Evolutionary conservation across 2,329 filamentous ascomycete species (phyloP).

Genomic region (Calycina herbarum): DNA sequence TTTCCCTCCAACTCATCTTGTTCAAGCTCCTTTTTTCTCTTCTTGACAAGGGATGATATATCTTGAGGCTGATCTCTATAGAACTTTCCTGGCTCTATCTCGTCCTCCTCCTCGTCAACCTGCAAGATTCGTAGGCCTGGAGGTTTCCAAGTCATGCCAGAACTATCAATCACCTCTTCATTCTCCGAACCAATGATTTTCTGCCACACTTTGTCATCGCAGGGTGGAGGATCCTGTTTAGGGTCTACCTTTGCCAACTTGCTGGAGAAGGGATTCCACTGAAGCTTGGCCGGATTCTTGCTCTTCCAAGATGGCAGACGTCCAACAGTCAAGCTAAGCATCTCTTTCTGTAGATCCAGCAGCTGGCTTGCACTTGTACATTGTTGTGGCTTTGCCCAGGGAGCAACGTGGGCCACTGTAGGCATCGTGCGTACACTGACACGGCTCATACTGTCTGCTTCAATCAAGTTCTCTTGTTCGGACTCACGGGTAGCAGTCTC

Average conservation of each 20-base stretch:
- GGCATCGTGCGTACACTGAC: conserved; percentile 50
- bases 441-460: conserved; percentile 42
- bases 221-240: conserved; percentile 41
- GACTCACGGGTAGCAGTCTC: conserved; percentile 24
- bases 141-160: conserved; percentile 48
- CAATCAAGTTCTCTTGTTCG: conserved; percentile 37
- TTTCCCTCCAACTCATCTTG: conserved; percentile 2
- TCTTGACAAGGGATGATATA: conserved; percentile 42
- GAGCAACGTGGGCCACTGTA: conserved; percentile 42
- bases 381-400: conserved; percentile 44
- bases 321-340: conserved; percentile 29
- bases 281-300: conserved; percentile 39
- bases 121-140: conserved; percentile 47
- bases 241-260: conserved; percentile 39
- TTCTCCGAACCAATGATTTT: conserved; percentile 38
- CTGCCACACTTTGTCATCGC: conserved; percentile 41
- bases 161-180: conserved; percentile 40
- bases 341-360: conserved; percentile 38
- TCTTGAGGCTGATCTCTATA: conserved; percentile 30
- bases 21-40: conserved; percentile 38
- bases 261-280: conserved; percentile 48
- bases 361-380: conserved; percentile 20
- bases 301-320: conserved; percentile 42
- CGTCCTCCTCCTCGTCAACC: conserved; percentile 41
- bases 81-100: conserved; percentile 37